Base-by-base conservation (phyloP, 2,329 filamentous ascomycete genomes). In the Ophiostoma sp. region DNA sequence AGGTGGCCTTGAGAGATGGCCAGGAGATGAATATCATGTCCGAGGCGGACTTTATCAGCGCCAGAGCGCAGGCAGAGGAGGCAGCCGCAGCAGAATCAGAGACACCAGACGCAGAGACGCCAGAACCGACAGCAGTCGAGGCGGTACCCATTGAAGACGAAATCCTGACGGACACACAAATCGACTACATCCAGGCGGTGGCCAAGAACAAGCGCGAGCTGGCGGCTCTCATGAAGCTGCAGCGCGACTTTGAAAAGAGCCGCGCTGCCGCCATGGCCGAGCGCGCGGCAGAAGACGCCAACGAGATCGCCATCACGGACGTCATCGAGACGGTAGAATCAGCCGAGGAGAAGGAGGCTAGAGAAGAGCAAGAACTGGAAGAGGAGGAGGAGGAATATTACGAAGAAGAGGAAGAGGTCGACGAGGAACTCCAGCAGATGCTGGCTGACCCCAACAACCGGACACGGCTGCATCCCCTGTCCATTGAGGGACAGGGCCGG, bases 401-500 rank as follows among this genome's bases (percentile, higher is more conserved):
- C 35, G 36, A 57, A 15, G 75, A 77, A 3, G 79, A 80, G 13
- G 68, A 71, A n/a, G 71, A 68, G 17, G 62, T 41, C n/a, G 64
- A 39, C 31, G 65, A 67, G 11, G 71, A 41, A 7, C 31, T 27
- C 10, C 48, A 60, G 41, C 8, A 54, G 6, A 20, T 44, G 44
- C n/a, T n/a, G 11, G 15, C 41, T 10, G 66, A 60, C 52, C 13
- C 13, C 11, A 35, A 17, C 64, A 33, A 36, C 41, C 39, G 20
- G 33, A 75, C 75, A 7, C 76, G 75, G 23, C 83, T 89, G 27
- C 95, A 98, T 78, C 88, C 89, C 3, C 83, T 92, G 71, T 96
- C 93, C 0, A 78, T 84, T 1, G 83, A 88, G 60, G 93, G 91
- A n/a, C 88, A 89, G 72, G 96, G 90, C 77, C 85, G 87, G 67